Base-by-base conservation (phyloP, 2,329 filamentous ascomycete species). In the Pezicula carpinea region DNA sequence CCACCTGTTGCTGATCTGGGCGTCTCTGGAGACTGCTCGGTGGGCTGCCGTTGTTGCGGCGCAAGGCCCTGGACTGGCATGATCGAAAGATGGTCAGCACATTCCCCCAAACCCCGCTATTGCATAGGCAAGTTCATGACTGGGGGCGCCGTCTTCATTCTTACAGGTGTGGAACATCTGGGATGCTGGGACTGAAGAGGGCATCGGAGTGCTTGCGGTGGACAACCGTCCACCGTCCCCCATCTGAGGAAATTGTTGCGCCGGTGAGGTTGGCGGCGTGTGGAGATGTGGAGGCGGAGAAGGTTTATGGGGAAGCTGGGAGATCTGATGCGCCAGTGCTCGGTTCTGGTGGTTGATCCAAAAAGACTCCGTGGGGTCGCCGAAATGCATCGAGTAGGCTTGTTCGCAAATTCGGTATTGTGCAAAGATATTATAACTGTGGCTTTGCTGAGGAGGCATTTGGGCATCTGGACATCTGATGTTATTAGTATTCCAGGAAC, bases 81-180 rank as follows among this genome's bases (percentile, higher is more conserved):
- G 23, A 43, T 43, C 47, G 41, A 36, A 18, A 42, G 48, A 43
- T 35, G 26, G 39, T 51, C 36, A 52, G 44, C 38, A 11, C 26
- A 21, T 18, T 32, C 8, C 33, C 8, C 33, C 13, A 18, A 6
- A 35, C 23, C 23, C 23, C 23, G 23, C 23, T n/a, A 26, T 26
- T 8, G 11, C 6, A 26, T 26, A 26, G 3, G n/a, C n/a, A n/a
- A n/a, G n/a, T n/a, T 7, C 33, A 35, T 4, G 22, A 31, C 5
- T 32, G 13, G 34, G 15, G 15, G n/a, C 39, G n/a, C 19, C n/a
- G 29, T 10, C 14, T 40, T 32, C 34, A 26, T 42, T 47, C 60
- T 61, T 58, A 63, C 61, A 64, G 7, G 61, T 64, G 50, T 62
- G 58, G 48, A 64, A 64, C 61, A 64, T 64, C 47, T 58, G 50